Conservation (phyloP, 345 rosid species). For the Populus pruinosa region DNA sequence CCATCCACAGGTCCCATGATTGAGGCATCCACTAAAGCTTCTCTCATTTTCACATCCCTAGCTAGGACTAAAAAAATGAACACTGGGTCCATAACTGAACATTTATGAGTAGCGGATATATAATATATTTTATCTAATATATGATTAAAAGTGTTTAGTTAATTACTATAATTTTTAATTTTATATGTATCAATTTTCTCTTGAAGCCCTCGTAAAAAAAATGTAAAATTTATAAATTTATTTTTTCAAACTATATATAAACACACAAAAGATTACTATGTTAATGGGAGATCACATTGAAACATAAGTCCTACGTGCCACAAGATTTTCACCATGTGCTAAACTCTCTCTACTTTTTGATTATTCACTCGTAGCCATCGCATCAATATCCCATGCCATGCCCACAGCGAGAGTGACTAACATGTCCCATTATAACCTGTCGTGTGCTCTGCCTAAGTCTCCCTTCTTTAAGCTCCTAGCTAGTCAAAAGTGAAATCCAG, state of each 20-base stretch:
- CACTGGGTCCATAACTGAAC: neutral
- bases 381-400: neutral
- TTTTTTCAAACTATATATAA: too few relatives aligned
- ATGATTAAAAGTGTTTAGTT: too few relatives aligned
- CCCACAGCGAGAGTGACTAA: neutral
- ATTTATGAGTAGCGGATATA: too few relatives aligned
- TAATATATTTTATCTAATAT: too few relatives aligned
- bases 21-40: neutral
- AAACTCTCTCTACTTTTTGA: too few relatives aligned
- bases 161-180: too few relatives aligned
- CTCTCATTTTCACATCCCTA: neutral
- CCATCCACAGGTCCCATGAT: neutral
- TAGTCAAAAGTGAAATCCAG: neutral
- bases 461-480: neutral
- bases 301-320: neutral
- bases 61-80: neutral
- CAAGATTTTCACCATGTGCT: neutral
- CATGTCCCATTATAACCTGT: neutral
- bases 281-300: too few relatives aligned
- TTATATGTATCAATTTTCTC: too few relatives aligned
- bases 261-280: too few relatives aligned
- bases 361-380: neutral
- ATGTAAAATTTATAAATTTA: too few relatives aligned
- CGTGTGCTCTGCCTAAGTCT: neutral
- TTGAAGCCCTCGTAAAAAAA: too few relatives aligned